Evolutionary conservation across 2,329 filamentous ascomycete genomes (phyloP), one percentile per base, ranked within the genome.

Genomic region (Podosphaera fusca): DNA sequence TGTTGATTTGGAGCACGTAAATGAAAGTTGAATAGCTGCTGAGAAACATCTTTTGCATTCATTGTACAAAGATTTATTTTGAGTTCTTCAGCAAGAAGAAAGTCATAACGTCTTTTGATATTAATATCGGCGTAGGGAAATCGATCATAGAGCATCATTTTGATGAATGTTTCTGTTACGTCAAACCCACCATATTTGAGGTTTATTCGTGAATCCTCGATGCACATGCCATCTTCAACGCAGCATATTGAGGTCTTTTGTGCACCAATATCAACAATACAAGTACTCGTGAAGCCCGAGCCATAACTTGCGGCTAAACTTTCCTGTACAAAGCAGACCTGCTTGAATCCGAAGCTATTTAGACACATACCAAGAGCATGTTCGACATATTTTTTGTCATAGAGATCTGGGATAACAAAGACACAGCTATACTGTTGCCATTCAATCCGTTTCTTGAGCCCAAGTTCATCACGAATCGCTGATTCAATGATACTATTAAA

Each of bases 171-270:
- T 64, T 95, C 87, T 0, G 92, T 96, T 42, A 96, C 85, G 69
- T 98, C 92, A 64, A 78, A 82, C 0, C 92, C 92, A 55, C 92
- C 92, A 64, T 84, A 94, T 69, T 98, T 96, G 61, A 98, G 73
- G 68, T 96, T 96, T 67, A 98, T 80, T 14, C 92, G 81, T 14
- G 92, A 98, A 67, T 95, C 90, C 61, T 96, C 92, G 33, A 95
- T 78, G 66, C 87, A 88, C 70, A 98, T 84, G 1, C 92, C 92
- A 68, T 98, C 92, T 65, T 98, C 92, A 9, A 98, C 89, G 63
- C 92, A 98, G 60, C 89, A 90, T 36, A 98, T 85, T 0, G 92
- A 94, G 1, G 92, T 96, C 75, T 98, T 98, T 67, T 96, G 88
- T 0, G 92, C 90, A 10, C 92, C 92, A 58, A 98, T 84, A 67